phyloP scores from a whole-genome alignment of 2,329 filamentous ascomycete genomes.

The Didymella lethalis region DNA sequence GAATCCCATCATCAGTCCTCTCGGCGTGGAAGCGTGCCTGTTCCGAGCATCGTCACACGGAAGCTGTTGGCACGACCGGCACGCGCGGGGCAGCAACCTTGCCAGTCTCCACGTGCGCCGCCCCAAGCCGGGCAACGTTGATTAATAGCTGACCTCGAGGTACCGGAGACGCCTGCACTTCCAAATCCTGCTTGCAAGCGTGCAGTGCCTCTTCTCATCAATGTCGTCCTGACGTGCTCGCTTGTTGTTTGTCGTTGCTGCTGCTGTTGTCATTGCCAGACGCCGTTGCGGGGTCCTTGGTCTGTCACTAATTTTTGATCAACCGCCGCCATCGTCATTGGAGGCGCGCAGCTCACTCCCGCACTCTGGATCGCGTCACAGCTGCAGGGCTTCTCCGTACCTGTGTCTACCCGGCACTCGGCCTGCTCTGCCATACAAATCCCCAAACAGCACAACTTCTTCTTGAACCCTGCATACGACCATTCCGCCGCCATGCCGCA shows the following conservation, averaged over 20 bases:
- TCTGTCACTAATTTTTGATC: constrained; percentile 29
- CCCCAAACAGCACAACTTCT: not conserved
- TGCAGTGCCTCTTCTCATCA: not conserved
- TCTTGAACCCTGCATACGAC: not conserved
- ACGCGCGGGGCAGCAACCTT: constrained; percentile 13
- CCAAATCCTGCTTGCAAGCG: constrained; percentile 16
- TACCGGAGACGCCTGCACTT: constrained; percentile 1
- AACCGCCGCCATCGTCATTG: constrained; percentile 35
- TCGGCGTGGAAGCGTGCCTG: constrained; percentile 14
- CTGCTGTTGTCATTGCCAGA: constrained; percentile 11
- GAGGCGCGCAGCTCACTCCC: constrained; percentile 29
- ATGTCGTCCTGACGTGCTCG: constrained; percentile 13
- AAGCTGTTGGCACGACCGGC: constrained; percentile 4
- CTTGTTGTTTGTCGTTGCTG: not conserved
- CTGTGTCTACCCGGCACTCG: constrained; percentile 15
- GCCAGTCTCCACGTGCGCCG: constrained; percentile 6
- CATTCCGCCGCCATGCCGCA: constrained; percentile 50
- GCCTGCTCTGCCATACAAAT: constrained; percentile 7
- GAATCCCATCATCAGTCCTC: constrained; percentile 2
- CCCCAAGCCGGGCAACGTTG: constrained; percentile 7
- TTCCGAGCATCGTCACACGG: constrained; percentile 26
- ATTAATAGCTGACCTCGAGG: constrained; percentile 13
- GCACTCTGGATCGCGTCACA: constrained; percentile 24
- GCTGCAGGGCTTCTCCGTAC: constrained; percentile 28
- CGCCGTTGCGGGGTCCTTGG: constrained; percentile 25